These are phyloP conservation scores for Coemansia sp. DNA, from an alignment of 192 early-diverging fungal species.

Conservation along the genomic window DNA sequence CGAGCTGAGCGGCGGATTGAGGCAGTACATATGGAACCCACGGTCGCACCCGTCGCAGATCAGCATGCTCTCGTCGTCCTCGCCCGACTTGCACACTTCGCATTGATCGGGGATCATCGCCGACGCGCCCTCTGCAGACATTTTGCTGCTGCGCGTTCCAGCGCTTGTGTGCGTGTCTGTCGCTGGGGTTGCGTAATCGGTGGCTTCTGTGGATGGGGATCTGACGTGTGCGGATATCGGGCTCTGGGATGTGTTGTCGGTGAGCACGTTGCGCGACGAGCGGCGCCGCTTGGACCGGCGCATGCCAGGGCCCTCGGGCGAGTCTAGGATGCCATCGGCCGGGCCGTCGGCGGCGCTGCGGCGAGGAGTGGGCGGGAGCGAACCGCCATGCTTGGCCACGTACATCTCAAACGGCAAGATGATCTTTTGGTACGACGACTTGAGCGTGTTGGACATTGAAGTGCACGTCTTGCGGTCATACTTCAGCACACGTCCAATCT, in stretches of 20 bases:
- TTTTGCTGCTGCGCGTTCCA: slow-evolving; percentile 11
- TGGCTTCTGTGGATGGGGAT: slow-evolving; percentile 21
- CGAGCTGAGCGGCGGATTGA: slow-evolving; percentile 62
- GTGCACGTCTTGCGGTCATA: slow-evolving; percentile 74
- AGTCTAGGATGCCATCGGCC: not conserved
- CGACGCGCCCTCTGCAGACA: slow-evolving; percentile 19
- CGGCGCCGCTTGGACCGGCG: slow-evolving; percentile 48
- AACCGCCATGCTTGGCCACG: slow-evolving; percentile 55
- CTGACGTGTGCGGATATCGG: slow-evolving; percentile 3
- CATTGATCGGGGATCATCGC: slow-evolving; percentile 47
- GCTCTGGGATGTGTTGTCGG: not conserved
- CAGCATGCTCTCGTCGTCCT: slow-evolving; percentile 65
- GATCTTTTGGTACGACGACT: slow-evolving; percentile 64
- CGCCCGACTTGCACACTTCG: slow-evolving; percentile 48
- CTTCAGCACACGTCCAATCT: slow-evolving; percentile 73
- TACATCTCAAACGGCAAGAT: slow-evolving; percentile 73
- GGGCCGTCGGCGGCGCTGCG: not conserved
- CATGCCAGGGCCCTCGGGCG: slow-evolving; percentile 6
- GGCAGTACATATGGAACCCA: slow-evolving; percentile 81
- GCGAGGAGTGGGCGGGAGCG: slow-evolving; percentile 5
- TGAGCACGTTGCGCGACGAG: slow-evolving; percentile 9
- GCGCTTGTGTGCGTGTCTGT: not conserved
- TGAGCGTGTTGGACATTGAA: slow-evolving; percentile 73
- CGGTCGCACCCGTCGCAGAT: slow-evolving; percentile 88
- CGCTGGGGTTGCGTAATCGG: not conserved